A percentile compares a stretch with the other conserved stretches of the same genome.
Conservation (phyloP, 768 basidiomycete genomes). For the Ephemerocybe angulata region DNA sequence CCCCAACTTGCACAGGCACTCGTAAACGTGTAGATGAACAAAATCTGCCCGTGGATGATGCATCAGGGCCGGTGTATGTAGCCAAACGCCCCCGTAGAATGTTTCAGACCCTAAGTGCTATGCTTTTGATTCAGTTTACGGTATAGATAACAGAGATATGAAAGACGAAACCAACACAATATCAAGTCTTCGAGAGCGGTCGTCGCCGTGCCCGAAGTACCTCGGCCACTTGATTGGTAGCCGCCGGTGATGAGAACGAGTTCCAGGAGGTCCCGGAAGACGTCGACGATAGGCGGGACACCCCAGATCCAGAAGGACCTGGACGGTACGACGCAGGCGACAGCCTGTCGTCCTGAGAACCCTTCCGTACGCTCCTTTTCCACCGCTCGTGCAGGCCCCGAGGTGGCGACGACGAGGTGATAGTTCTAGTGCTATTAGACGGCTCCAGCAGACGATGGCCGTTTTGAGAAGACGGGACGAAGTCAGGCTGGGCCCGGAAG, state of each 20-base stretch:
- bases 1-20: too few species aligned
- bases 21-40: too few species aligned
- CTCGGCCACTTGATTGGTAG: constrained; percentile 7
- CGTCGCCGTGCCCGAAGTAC: background rate
- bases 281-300: background rate
- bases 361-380: background rate
- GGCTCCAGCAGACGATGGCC: background rate
- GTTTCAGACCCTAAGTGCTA: too few species aligned
- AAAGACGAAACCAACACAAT: background rate
- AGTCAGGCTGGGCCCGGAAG: too few species aligned
- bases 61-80: too few species aligned
- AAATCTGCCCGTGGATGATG: too few species aligned
- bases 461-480: too few species aligned
- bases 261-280: constrained; percentile 4
- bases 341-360: background rate
- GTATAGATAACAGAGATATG: background rate
- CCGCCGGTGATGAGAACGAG: background rate
- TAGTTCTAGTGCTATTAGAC: background rate
- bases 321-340: background rate
- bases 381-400: background rate
- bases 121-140: too few species aligned
- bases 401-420: background rate
- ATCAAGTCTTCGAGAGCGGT: background rate
- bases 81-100: too few species aligned
- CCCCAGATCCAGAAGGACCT: background rate